phyloP scores from a whole-genome alignment of 495 filamentous ascomycete species.

The Recurvomyces mirabilis region DNA sequence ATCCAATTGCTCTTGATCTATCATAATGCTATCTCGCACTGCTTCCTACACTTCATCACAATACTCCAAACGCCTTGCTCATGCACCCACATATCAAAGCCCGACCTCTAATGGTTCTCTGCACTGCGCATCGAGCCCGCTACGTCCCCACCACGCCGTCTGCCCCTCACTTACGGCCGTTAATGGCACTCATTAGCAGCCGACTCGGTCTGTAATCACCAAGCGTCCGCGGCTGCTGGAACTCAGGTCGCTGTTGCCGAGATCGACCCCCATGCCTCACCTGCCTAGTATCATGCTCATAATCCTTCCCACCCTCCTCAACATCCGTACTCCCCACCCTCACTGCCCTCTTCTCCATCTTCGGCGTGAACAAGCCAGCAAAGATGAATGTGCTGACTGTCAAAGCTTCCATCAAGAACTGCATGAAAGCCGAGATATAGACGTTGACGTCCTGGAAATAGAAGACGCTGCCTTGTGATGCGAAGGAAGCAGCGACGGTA shows the following conservation, averaged over 20 bases:
- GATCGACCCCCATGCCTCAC: background rate
- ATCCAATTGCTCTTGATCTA: too few species aligned
- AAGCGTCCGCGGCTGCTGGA: background rate
- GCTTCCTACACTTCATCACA: too few species aligned
- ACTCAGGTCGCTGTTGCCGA: background rate
- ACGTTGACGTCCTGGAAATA: slow-evolving; percentile 14
- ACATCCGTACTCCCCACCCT: background rate
- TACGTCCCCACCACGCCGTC: background rate
- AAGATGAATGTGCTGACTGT: slow-evolving; percentile 11
- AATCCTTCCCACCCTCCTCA: background rate
- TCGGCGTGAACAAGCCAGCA: slow-evolving; percentile 18
- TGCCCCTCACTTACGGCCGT: background rate
- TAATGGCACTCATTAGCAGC: slow-evolving; percentile 11
- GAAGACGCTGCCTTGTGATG: slow-evolving; percentile 6
- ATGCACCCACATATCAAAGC: too few species aligned
- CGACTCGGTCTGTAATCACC: slow-evolving; percentile 14
- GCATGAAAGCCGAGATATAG: slow-evolving; percentile 19
- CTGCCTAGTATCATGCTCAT: background rate
- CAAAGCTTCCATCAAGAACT: slow-evolving; percentile 18
- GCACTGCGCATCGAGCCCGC: too few species aligned
- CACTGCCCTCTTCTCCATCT: slow-evolving; percentile 1
- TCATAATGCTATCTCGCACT: too few species aligned
- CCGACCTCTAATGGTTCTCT: too few species aligned
- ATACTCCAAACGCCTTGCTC: too few species aligned
- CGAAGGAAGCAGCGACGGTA: slow-evolving; percentile 13